Evolutionary conservation across 306 rosid species (phyloP).

Genomic region (Corylus americana): DNA sequence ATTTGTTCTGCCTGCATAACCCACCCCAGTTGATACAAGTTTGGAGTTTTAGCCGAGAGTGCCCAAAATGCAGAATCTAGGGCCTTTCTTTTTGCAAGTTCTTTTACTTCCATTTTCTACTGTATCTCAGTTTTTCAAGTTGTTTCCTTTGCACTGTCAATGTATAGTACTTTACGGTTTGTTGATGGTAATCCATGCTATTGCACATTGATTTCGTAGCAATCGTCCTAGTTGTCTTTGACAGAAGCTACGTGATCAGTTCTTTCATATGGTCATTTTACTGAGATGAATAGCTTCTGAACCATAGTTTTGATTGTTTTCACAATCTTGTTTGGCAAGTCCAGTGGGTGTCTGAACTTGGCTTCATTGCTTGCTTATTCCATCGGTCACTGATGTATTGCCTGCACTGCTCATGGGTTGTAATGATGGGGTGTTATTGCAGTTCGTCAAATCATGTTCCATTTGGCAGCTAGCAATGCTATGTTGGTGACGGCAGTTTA

Average conservation of each 20-base stretch:
- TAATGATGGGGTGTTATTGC: no score
- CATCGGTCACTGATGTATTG: no score
- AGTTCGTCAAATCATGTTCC: no score
- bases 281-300: no score
- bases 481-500: no score
- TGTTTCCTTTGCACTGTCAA: slow-evolving; percentile 13
- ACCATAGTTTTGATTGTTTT: not conserved
- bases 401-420: no score
- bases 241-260: no score
- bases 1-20: slow-evolving; percentile 12
- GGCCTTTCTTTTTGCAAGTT: not conserved
- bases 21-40: slow-evolving; percentile 18
- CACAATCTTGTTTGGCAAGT: not conserved
- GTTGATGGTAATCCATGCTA: not conserved
- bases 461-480: no score
- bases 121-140: not conserved
- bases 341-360: not conserved
- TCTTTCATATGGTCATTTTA: not conserved
- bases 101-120: not conserved
- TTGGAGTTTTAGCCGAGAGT: slow-evolving; percentile 6
- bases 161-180: slow-evolving; percentile 28
- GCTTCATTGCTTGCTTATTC: no score
- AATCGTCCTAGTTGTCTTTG: not conserved
- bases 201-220: not conserved
- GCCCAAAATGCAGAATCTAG: slow-evolving; percentile 13